Percentiles rank a stretch among this genome's conserved stretches.
Evolutionary conservation across 257 asterid genomes (phyloP).

Genomic region (Eucommia ulmoides): DNA sequence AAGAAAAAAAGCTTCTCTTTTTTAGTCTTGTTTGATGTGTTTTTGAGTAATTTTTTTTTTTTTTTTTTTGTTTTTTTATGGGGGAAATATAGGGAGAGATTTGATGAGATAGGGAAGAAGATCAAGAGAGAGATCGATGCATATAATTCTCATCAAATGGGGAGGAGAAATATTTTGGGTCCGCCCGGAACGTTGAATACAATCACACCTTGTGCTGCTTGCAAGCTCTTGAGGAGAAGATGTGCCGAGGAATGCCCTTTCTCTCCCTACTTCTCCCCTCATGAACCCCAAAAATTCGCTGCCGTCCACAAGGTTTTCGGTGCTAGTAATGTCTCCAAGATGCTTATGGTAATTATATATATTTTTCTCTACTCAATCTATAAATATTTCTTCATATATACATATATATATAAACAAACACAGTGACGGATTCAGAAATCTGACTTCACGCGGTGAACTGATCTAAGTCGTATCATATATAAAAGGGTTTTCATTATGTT

Average conservation of each 20-base stretch:
- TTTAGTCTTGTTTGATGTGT: no score
- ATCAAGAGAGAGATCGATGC: constrained; percentile 49
- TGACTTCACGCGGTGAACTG: no score
- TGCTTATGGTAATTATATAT: constrained; percentile 48
- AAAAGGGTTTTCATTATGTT: no score
- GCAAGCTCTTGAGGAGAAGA: constrained; percentile 75
- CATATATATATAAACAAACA: no score
- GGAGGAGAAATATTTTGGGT: constrained; percentile 53
- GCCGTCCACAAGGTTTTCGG: constrained; percentile 94
- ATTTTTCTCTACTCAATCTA: background rate
- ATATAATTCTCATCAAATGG: constrained; percentile 24
- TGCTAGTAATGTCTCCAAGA: constrained; percentile 94
- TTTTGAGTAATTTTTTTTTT: background rate
- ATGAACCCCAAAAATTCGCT: constrained; percentile 81
- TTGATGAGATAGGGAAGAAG: constrained; percentile 66
- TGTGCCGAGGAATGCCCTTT: constrained; percentile 93
- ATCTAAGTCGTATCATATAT: no score
- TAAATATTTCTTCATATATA: no score
- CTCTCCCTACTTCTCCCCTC: constrained; percentile 87
- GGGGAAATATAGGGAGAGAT: constrained; percentile 36
- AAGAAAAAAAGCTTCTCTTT: background rate
- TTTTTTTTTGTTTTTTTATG: background rate
- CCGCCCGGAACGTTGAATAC: constrained; percentile 59
- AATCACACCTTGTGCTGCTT: constrained; percentile 86
- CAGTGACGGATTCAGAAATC: no score